These are phyloP conservation scores for Hymenoscyphus repandus DNA, from an alignment of 2,329 filamentous ascomycete species.

Conservation along the genomic window DNA sequence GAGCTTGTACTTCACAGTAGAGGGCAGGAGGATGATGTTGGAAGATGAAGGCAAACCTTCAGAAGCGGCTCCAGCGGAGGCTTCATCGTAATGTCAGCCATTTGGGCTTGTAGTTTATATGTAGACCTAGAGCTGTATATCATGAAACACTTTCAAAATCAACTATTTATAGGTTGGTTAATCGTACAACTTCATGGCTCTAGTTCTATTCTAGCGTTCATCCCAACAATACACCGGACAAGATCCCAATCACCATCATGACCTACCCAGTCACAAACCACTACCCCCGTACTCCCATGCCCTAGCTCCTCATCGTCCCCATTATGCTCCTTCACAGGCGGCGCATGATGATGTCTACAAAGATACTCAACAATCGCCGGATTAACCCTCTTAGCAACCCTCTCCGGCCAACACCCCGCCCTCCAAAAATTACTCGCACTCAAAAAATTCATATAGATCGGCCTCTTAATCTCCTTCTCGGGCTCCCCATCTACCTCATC, in stretches of 20 bases:
- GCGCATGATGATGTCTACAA: slow-evolving; percentile 50
- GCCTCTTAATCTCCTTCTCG: slow-evolving; percentile 33
- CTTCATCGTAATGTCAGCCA: slow-evolving; percentile 13
- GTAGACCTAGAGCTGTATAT: slow-evolving; percentile 20
- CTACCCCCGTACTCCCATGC: slow-evolving; percentile 76
- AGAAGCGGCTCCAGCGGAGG: slow-evolving; percentile 16
- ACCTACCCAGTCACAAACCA: slow-evolving; percentile 93
- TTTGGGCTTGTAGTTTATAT: slow-evolving; percentile 26
- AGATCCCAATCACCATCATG: slow-evolving; percentile 85
- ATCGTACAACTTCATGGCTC: slow-evolving; percentile 18
- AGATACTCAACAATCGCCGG: slow-evolving; percentile 63
- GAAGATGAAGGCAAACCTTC: slow-evolving; percentile 57
- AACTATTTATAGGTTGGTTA: slow-evolving; percentile 1
- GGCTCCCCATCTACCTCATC: slow-evolving; percentile 30
- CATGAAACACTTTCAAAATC: slow-evolving; percentile 7
- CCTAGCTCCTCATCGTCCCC: slow-evolving; percentile 37
- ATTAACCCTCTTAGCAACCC: slow-evolving; percentile 82
- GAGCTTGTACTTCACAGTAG: slow-evolving; percentile 82
- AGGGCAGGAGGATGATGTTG: slow-evolving; percentile 73
- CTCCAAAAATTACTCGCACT: slow-evolving; percentile 94
- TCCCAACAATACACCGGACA: slow-evolving; percentile 77
- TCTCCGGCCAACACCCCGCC: slow-evolving; percentile 85
- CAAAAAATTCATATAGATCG: slow-evolving; percentile 86
- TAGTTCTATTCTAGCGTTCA: slow-evolving; percentile 69
- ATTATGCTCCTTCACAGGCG: slow-evolving; percentile 20